Conservation (phyloP, 495 filamentous ascomycete genomes). For the Glonium stellatum region DNA sequence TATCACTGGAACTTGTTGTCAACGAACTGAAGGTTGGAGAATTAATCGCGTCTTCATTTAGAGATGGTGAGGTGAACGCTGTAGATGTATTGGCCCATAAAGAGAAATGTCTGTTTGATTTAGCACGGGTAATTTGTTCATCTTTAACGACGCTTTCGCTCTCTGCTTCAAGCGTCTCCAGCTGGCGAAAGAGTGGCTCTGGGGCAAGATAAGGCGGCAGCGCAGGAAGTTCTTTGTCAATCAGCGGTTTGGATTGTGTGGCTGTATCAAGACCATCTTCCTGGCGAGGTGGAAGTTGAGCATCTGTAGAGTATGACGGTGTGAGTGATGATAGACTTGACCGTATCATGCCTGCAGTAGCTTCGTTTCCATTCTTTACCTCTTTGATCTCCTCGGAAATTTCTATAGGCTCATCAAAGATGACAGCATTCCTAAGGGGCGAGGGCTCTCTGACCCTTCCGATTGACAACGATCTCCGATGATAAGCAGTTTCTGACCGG, state of each 20-base stretch:
- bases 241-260: slow-evolving; percentile 8
- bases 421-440: slow-evolving; percentile 1
- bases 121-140: not conserved
- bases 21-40: slow-evolving; percentile 25
- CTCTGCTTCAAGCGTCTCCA: not conserved
- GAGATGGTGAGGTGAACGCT: slow-evolving; percentile 6
- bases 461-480: slow-evolving; percentile 1
- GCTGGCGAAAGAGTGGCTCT: slow-evolving; percentile 21
- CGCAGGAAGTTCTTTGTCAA: slow-evolving; percentile 23
- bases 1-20: slow-evolving; percentile 18
- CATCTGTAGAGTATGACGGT: not conserved
- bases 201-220: slow-evolving; percentile 23
- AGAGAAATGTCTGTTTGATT: slow-evolving; percentile 21
- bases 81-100: slow-evolving; percentile 18
- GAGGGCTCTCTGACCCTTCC: slow-evolving; percentile 2
- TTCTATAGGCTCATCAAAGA: not conserved
- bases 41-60: slow-evolving; percentile 15
- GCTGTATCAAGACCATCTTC: slow-evolving; percentile 5
- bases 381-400: slow-evolving; percentile 4
- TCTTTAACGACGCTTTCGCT: not conserved
- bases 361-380: not conserved
- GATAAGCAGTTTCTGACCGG: not conserved
- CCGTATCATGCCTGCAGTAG: slow-evolving; percentile 1
- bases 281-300: slow-evolving; percentile 8
- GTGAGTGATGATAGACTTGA: not conserved